These are phyloP conservation scores for Jaminaea rosea DNA, from an alignment of 1,284 basidiomycete genomes.

Conservation along the genomic window DNA sequence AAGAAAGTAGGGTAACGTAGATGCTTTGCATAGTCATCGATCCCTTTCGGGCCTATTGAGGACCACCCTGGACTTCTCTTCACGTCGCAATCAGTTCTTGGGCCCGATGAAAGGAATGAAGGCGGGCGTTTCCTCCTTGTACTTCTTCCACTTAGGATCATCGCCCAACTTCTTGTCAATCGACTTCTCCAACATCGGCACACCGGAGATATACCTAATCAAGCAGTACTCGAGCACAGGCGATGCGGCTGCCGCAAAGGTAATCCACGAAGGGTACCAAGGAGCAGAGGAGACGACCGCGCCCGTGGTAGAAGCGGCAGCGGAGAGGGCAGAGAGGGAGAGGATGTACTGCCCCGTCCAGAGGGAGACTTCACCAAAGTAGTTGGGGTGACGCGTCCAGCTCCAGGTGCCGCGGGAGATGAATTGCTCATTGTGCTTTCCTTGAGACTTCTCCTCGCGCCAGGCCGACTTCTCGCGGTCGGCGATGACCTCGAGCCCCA, in stretches of 20 bases:
- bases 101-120: constrained; percentile 32
- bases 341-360: constrained; percentile 65
- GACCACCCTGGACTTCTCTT: neutral
- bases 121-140: constrained; percentile 53
- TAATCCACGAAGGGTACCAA: constrained; percentile 49
- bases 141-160: constrained; percentile 60
- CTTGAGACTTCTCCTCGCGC: constrained; percentile 55
- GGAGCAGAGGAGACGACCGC: constrained; percentile 12
- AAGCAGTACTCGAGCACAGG: constrained; percentile 60
- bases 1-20: too few relatives aligned
- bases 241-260: constrained; percentile 55
- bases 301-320: constrained; percentile 6
- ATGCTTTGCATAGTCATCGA: too few relatives aligned
- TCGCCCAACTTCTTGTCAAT: constrained; percentile 61
- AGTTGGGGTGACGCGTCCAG: constrained; percentile 59
- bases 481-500: constrained; percentile 31
- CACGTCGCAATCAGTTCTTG: constrained; percentile 19
- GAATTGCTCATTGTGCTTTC: constrained; percentile 66
- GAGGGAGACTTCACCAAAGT: constrained; percentile 66
- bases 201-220: constrained; percentile 55
- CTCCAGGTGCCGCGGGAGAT: constrained; percentile 65
- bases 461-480: constrained; percentile 65
- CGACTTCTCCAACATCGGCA: constrained; percentile 59
- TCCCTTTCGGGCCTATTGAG: too few relatives aligned
- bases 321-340: constrained; percentile 48